These are phyloP conservation scores for Madurella fahalii DNA, from an alignment of 2,329 filamentous ascomycete genomes.

Conservation along the genomic window DNA sequence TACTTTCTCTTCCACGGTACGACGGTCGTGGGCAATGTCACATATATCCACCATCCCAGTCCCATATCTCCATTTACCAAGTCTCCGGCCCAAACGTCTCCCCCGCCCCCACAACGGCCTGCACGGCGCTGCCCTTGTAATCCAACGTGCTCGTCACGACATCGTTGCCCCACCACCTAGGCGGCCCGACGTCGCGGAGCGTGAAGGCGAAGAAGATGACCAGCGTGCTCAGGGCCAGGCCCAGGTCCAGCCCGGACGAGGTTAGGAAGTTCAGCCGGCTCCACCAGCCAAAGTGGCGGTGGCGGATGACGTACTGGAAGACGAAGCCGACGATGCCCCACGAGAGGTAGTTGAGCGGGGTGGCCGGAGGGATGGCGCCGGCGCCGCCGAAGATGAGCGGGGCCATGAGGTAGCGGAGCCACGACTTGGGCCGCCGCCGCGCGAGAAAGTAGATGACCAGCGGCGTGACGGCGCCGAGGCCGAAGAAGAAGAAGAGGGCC, in stretches of 20 bases:
- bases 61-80: constrained; percentile 39
- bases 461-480: constrained; percentile 51
- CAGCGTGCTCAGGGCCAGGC: constrained; percentile 62
- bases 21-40: background rate
- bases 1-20: no score
- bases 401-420: constrained; percentile 52
- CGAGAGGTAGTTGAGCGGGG: constrained; percentile 69
- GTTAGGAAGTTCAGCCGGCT: constrained; percentile 69
- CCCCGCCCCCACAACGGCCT: constrained; percentile 48
- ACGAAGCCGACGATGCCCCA: constrained; percentile 68
- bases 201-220: constrained; percentile 68
- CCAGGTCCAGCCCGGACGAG: constrained; percentile 65
- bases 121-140: constrained; percentile 54
- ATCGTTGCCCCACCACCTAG: constrained; percentile 66
- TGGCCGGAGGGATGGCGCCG: constrained; percentile 59
- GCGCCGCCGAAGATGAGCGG: constrained; percentile 61
- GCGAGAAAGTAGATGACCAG: constrained; percentile 48
- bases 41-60: background rate
- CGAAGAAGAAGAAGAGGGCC: constrained; percentile 57
- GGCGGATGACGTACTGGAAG: constrained; percentile 66
- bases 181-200: constrained; percentile 57
- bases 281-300: constrained; percentile 66
- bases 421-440: constrained; percentile 49
- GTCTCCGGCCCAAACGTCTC: constrained; percentile 57
- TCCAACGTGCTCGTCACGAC: constrained; percentile 60